These are phyloP conservation scores for Syzygium oleosum DNA, from an alignment of 345 rosid species.

Conservation along the genomic window DNA sequence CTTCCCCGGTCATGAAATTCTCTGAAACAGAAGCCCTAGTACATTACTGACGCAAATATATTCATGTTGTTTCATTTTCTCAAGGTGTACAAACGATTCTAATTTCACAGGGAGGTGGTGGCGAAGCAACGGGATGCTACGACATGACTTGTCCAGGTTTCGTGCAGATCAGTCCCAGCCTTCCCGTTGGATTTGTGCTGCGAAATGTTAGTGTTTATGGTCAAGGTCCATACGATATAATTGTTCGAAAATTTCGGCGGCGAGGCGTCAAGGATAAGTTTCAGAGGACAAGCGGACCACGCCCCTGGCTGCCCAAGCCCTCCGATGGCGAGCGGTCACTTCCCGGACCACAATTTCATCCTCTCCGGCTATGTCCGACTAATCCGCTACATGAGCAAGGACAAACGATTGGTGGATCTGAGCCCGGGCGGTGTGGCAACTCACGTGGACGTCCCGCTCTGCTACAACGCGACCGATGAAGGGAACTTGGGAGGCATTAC, in stretches of 20 bases:
- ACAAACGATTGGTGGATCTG: background rate
- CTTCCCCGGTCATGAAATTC: background rate
- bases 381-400: too few species aligned
- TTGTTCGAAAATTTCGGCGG: background rate
- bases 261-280: background rate
- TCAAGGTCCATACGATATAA: background rate
- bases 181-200: background rate
- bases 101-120: background rate
- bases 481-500: background rate
- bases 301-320: background rate
- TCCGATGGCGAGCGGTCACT: background rate
- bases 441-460: too few species aligned
- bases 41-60: background rate
- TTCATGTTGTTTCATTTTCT: background rate
- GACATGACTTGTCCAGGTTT: background rate
- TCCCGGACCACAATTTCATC: background rate
- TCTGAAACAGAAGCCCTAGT: background rate
- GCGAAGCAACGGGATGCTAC: background rate
- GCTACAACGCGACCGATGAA: background rate
- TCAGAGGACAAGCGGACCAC: background rate
- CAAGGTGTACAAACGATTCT: background rate
- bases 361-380: background rate
- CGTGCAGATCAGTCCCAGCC: background rate
- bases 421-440: background rate
- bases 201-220: background rate